phyloP scores from a whole-genome alignment of 2,329 filamentous ascomycete species.

The Colletotrichum echinochloae region DNA sequence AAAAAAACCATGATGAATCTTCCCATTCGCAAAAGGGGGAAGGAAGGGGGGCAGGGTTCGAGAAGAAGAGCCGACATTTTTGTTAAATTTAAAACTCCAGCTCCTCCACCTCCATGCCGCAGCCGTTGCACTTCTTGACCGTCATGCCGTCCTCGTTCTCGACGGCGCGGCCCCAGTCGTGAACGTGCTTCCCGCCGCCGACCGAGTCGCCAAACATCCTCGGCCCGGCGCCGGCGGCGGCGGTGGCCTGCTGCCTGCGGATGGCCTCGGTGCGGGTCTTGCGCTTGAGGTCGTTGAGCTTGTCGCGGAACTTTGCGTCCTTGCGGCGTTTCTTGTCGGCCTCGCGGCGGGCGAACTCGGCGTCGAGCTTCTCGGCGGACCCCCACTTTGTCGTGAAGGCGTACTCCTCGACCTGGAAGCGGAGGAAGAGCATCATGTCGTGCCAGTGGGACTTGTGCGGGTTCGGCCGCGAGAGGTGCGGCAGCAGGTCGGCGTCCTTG shows the following conservation, averaged over 20 bases:
- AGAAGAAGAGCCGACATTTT: neutral
- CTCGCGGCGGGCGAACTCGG: slow-evolving; percentile 85
- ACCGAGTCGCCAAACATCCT: slow-evolving; percentile 82
- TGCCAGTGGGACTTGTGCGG: slow-evolving; percentile 97
- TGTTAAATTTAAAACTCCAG: slow-evolving; percentile 70
- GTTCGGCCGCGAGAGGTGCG: slow-evolving; percentile 89
- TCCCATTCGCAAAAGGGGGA: neutral
- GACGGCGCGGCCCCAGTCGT: slow-evolving; percentile 84
- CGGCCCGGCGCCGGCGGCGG: slow-evolving; percentile 61
- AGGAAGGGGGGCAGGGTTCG: too few relatives aligned
- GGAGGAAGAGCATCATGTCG: slow-evolving; percentile 97
- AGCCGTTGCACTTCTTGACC: slow-evolving; percentile 82
- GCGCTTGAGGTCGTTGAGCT: slow-evolving; percentile 91
- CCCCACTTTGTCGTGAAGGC: slow-evolving; percentile 94
- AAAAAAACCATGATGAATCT: neutral
- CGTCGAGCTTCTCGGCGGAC: slow-evolving; percentile 84
- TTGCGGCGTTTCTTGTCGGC: slow-evolving; percentile 85
- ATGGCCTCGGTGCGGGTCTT: slow-evolving; percentile 93
- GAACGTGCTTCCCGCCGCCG: slow-evolving; percentile 79
- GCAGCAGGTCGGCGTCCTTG: slow-evolving; percentile 86
- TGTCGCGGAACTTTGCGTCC: slow-evolving; percentile 91
- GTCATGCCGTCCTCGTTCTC: slow-evolving; percentile 79
- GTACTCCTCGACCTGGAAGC: slow-evolving; percentile 94
- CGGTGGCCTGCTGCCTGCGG: slow-evolving; percentile 73
- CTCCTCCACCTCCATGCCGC: slow-evolving; percentile 84